Evolutionary conservation across 305 asterid species (phyloP).

Genomic region (Fraxinus albicans): DNA sequence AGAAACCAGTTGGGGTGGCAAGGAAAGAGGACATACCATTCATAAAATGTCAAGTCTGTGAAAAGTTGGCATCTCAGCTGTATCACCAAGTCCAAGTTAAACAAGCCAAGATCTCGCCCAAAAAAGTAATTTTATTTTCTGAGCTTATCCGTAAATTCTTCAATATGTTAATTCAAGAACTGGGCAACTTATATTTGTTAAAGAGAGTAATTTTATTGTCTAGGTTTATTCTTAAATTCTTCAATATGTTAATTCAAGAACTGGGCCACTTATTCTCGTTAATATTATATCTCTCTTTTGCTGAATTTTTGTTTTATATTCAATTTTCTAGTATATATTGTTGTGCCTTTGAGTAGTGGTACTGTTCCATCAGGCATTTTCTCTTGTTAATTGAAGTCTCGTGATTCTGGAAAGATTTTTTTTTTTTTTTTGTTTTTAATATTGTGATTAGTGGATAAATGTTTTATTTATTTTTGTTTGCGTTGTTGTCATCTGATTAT

Average conservation of each 20-base stretch:
- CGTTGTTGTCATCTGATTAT: neutral
- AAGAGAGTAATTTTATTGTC: conserved; percentile 9
- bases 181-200: neutral
- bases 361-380: neutral
- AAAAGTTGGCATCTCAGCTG: conserved; percentile 61
- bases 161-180: neutral
- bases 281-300: neutral
- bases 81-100: conserved; percentile 68
- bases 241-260: neutral
- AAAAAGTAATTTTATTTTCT: conserved; percentile 49
- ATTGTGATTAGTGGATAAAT: neutral
- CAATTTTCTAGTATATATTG: neutral
- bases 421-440: neutral
- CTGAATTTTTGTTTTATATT: neutral
- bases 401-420: neutral
- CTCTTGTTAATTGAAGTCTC: neutral
- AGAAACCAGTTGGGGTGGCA: conserved; percentile 65
- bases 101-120: conserved; percentile 69
- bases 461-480: neutral
- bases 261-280: neutral
- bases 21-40: conserved; percentile 88
- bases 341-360: neutral
- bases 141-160: conserved; percentile 1
- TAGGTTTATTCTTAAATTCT: conserved; percentile 3
- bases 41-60: conserved; percentile 80